A percentile compares a stretch with the other conserved stretches of the same genome.
phyloP scores from a whole-genome alignment of 805 yeast genomes.

The Zygosaccharomyces lentus region DNA sequence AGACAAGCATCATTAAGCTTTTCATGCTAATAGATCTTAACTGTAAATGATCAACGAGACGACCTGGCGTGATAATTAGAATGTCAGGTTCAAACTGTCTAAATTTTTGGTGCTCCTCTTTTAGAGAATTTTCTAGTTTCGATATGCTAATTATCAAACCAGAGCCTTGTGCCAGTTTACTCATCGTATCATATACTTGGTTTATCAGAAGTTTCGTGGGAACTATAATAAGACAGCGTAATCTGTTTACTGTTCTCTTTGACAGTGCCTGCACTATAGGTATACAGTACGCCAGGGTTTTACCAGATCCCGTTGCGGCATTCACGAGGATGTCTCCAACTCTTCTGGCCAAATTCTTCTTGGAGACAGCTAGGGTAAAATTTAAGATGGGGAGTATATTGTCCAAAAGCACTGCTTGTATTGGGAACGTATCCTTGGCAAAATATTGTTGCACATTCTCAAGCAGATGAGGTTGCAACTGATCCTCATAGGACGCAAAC shows the following conservation, averaged over 20 bases:
- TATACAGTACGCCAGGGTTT: constrained; percentile 81
- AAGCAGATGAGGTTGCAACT: constrained; percentile 31
- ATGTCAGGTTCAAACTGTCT: constrained; percentile 54
- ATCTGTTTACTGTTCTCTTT: constrained; percentile 60
- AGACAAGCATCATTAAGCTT: constrained; percentile 56
- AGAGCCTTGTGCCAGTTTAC: constrained; percentile 60
- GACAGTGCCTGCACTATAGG: constrained; percentile 73
- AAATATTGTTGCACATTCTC: constrained; percentile 29
- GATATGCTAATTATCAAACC: constrained; percentile 50
- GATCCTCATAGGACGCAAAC: constrained; percentile 18
- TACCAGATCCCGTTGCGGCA: constrained; percentile 95
- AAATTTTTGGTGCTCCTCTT: constrained; percentile 59
- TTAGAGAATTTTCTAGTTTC: constrained; percentile 53
- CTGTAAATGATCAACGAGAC: constrained; percentile 70
- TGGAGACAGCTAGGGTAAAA: constrained; percentile 24
- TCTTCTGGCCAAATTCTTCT: constrained; percentile 45
- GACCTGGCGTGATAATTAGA: constrained; percentile 70
- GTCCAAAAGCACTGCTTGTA: constrained; percentile 32
- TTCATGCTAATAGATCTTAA: constrained; percentile 42
- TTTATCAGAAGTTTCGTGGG: constrained; percentile 86
- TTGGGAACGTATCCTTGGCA: constrained; percentile 31
- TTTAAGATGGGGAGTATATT: constrained; percentile 27
- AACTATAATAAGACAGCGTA: constrained; percentile 73
- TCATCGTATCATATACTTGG: constrained; percentile 71
- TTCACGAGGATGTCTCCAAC: constrained; percentile 80